These are phyloP conservation scores for Pichia nanzhaoensis DNA, from an alignment of 805 yeast genomes.

Conservation along the genomic window DNA sequence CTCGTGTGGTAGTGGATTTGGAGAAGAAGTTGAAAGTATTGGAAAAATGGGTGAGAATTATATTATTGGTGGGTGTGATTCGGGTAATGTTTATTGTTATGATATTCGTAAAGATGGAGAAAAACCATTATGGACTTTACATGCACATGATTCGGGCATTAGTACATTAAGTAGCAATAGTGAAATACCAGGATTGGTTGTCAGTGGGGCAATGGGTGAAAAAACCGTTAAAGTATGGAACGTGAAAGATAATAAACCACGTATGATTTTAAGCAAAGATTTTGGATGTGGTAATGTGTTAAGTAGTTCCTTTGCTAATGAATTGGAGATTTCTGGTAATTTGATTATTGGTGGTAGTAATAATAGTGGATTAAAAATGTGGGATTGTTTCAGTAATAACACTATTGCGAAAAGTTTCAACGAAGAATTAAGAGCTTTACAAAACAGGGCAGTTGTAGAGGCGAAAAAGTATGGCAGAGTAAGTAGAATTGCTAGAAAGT, in stretches of 20 bases:
- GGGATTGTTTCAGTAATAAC: conserved; percentile 84
- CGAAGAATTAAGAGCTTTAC: conserved; percentile 48
- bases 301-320: conserved; percentile 76
- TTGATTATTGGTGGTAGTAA: conserved; percentile 78
- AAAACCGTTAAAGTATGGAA: conserved; percentile 86
- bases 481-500: conserved; percentile 72
- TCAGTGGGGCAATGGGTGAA: conserved; percentile 90
- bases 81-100: conserved; percentile 81
- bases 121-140: conserved; percentile 86
- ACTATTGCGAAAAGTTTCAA: conserved; percentile 68
- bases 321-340: conserved; percentile 73
- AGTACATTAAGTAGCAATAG: conserved; percentile 69
- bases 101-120: conserved; percentile 56
- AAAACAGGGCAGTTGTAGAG: conserved; percentile 48
- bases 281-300: conserved; percentile 92
- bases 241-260: conserved; percentile 47
- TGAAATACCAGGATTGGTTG: conserved; percentile 63
- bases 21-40: conserved; percentile 78
- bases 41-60: conserved; percentile 57
- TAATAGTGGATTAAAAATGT: conserved; percentile 73
- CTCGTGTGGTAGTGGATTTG: conserved; percentile 40
- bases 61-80: conserved; percentile 74
- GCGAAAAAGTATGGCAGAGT: conserved; percentile 52
- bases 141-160: conserved; percentile 94
- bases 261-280: conserved; percentile 86